Evolutionary conservation across 75 land plant genomes (phyloP).

Genomic region (Picea sitchensis): DNA sequence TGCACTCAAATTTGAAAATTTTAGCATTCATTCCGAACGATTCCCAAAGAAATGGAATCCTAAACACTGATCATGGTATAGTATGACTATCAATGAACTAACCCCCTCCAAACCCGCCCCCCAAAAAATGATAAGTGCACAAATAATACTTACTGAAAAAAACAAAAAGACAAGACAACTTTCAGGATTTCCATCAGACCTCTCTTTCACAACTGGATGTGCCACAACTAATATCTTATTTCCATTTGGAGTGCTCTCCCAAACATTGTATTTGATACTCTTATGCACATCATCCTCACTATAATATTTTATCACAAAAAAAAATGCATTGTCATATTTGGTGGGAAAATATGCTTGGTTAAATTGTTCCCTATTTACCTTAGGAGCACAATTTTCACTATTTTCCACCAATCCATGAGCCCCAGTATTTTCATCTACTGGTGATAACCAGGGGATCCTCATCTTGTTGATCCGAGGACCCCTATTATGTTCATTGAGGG

Average conservation of each 20-base stretch:
- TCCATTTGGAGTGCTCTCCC: constrained; percentile 72
- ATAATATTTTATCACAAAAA: constrained; percentile 55
- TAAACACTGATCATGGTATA: not conserved
- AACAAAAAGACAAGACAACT: constrained; percentile 61
- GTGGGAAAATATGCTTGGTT: constrained; percentile 44
- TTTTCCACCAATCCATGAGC: not conserved
- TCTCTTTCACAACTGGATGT: constrained; percentile 37
- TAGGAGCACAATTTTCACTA: not conserved
- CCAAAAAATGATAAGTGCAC: not conserved
- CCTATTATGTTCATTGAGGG: too few species aligned
- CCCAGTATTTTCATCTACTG: constrained; percentile 19
- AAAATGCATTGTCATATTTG: constrained; percentile 45
- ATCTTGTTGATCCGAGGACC: constrained; percentile 46
- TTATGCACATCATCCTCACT: constrained; percentile 65
- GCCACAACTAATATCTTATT: constrained; percentile 60
- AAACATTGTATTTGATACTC: constrained; percentile 62
- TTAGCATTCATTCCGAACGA: not conserved
- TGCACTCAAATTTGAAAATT: constrained; percentile 1
- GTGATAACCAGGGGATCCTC: constrained; percentile 23
- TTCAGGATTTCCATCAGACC: constrained; percentile 23
- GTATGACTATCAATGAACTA: not conserved
- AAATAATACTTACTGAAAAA: constrained; percentile 38
- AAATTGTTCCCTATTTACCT: constrained; percentile 27
- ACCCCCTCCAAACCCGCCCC: not conserved
- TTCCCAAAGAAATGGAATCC: not conserved